Evolutionary conservation across 345 rosid species (phyloP), one percentile per base, ranked within the genome.

Genomic region (Camelina sativa): DNA sequence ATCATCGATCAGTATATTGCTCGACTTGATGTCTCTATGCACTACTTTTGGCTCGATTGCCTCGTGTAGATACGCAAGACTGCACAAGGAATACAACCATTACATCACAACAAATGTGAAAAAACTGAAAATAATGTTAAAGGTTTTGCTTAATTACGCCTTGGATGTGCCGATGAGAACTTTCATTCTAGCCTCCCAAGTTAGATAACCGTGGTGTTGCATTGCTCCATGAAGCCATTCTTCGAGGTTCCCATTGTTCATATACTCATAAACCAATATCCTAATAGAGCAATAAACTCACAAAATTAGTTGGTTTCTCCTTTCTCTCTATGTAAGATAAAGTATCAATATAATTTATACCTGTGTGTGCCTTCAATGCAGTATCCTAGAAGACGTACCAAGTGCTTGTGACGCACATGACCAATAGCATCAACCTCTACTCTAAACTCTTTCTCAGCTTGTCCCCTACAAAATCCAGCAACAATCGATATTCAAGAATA

Each of bases 1-100:
- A 46, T 90, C 96, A 58, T 95, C 97, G 2, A 95, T 86, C 79
- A 95, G 82, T 66, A 95, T 89, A 67, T 95, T 95, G 68, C 99
- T 95, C 0, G 99, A 92, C 80, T 95, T 95, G 47, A 95, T 92
- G 85, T 95, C 99, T 65, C 99, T 85, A 56, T 95, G 99, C 56
- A 95, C 99, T 59, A 95, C 99, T 85, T 95, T 95, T 52, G 99
- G 99, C 79, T 95, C 99, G 46, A 95, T 92, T 63, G 99, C 98
- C 80, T 95, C 99, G 25, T 95, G 99, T 79, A 95, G 83, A 79
- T 95, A 95, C 9, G 98, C 92, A 70, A 95, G 94, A 61, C 99
- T 95, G 83, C 86, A 56, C 47, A 71, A 12, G 25, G 19, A 19
- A 16, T 2, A 43, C 2, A 48, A 19, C 1, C 6, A 48, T 57